Base-by-base conservation (phyloP, 768 basidiomycete genomes). In the Termitomyces sp. region DNA sequence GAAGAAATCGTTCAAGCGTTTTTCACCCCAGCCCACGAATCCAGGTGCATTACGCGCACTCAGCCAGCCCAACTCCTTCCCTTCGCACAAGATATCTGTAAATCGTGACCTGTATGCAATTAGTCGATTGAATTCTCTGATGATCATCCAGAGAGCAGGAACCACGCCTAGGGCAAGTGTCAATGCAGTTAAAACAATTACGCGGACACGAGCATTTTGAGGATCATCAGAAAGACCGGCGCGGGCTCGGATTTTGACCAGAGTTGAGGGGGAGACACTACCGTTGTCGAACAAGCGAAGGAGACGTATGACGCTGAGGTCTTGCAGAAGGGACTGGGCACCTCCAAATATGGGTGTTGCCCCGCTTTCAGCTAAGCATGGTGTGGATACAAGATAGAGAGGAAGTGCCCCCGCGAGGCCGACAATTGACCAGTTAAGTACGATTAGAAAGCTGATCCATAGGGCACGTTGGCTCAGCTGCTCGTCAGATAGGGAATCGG, bases 241-340 rank as follows among this genome's bases (percentile, higher is more conserved):
- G 40, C 79, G 75, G 31, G 54, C 60, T 60, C 64, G 61, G 50
- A 72, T 53, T 43, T 63, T 50, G 59, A 69, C 45, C 53, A 71
- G 47, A 57, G 70, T 66, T 7, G 72, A 58, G 2, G 70, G 64
- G 19, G 76, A 67, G 19, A 76, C 59, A 41, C 67, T 66, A 7
- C 73, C 70, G 45, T 68, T 68, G 61, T 87, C 81, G 37, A 90
- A 67, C 14, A 86, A 66, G 21, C 81, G 78, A 50, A 94, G 70
- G n/a, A 92, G 77, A 2, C 89, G 81, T 35, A 90, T 68, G n/a
- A 94, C 68, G 59, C 84, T 87, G 55, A 94, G 78, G 66, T 94
- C 91, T 54, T 87, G 81, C 14, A 92, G 73, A 0, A 81, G 82
- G 3, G 87, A 86, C 56, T 82, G 85, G 6, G 77, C 75, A 5